phyloP scores from a whole-genome alignment of 495 filamentous ascomycete species.

The Thermothielavioides terrestris region DNA sequence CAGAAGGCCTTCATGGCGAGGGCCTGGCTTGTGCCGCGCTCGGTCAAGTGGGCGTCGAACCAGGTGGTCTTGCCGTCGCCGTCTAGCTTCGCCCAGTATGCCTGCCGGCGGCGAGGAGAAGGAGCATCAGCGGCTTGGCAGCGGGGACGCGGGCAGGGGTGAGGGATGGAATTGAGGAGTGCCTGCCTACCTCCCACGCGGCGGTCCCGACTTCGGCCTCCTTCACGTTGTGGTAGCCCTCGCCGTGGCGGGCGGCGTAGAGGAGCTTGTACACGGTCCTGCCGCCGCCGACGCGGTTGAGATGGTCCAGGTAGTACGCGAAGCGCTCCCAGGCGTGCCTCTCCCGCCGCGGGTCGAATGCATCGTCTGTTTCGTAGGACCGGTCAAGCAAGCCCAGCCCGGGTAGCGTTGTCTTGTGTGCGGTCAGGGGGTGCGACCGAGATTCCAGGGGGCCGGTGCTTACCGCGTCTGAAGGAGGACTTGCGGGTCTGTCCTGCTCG shows the following conservation, averaged over 20 bases:
- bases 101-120: conserved; percentile 6
- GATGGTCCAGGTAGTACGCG: conserved; percentile 18
- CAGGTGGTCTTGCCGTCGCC: conserved; percentile 60
- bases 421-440: background rate
- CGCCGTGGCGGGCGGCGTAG: conserved; percentile 28
- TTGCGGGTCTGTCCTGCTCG: background rate
- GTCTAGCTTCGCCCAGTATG: conserved; percentile 59
- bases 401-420: conserved; percentile 15
- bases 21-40: conserved; percentile 53
- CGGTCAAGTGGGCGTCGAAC: conserved; percentile 62
- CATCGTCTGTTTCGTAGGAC: conserved; percentile 22
- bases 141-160: background rate
- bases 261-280: conserved; percentile 26
- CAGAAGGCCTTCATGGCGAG: conserved; percentile 55
- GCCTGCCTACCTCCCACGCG: conserved; percentile 30
- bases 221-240: conserved; percentile 32
- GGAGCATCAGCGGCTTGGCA: too few species aligned
- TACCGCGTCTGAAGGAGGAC: background rate
- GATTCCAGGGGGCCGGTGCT: background rate
- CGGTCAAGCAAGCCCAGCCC: conserved; percentile 26
- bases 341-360: conserved; percentile 10
- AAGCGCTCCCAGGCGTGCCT: conserved; percentile 28
- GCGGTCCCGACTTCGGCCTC: conserved; percentile 26
- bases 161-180: background rate
- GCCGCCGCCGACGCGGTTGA: conserved; percentile 15